phyloP scores from a whole-genome alignment of 2,329 filamentous ascomycete genomes.

The Alternaria longipes region DNA sequence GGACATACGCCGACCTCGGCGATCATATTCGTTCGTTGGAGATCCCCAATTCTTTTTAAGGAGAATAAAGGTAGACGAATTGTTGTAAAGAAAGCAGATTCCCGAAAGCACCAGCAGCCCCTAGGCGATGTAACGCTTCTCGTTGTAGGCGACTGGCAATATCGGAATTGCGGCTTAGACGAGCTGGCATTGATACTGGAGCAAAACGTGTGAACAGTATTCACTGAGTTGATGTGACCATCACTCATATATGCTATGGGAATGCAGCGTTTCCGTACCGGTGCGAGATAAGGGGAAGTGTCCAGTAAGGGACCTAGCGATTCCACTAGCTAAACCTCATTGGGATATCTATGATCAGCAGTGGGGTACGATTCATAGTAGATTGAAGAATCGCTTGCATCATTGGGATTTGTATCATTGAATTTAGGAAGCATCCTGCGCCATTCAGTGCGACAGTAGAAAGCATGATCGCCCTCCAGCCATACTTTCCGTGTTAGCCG shows the following conservation, averaged over 20 bases:
- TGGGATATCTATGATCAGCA: not conserved
- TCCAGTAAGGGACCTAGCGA: not conserved
- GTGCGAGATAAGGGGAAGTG: not conserved
- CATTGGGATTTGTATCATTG: not conserved
- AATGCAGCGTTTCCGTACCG: not conserved
- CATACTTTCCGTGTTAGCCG: conserved; percentile 5
- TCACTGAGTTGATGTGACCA: not conserved
- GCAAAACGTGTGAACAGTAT: not conserved
- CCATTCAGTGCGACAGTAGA: not conserved
- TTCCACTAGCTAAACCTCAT: not conserved
- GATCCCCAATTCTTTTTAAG: conserved; percentile 43
- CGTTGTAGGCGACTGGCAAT: not conserved
- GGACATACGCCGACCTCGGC: conserved; percentile 52
- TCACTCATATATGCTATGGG: not conserved
- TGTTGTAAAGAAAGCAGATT: conserved; percentile 58
- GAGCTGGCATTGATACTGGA: not conserved
- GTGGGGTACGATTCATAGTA: not conserved
- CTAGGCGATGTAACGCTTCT: no score
- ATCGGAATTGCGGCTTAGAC: no score
- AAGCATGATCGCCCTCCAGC: not conserved
- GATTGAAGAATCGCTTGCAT: not conserved
- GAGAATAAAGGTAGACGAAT: conserved; percentile 59
- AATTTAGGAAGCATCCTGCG: not conserved
- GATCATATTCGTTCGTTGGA: conserved; percentile 41
- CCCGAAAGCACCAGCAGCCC: not conserved